Conservation (phyloP, 352 stramenopile species). For the Bremia lactucae region DNA sequence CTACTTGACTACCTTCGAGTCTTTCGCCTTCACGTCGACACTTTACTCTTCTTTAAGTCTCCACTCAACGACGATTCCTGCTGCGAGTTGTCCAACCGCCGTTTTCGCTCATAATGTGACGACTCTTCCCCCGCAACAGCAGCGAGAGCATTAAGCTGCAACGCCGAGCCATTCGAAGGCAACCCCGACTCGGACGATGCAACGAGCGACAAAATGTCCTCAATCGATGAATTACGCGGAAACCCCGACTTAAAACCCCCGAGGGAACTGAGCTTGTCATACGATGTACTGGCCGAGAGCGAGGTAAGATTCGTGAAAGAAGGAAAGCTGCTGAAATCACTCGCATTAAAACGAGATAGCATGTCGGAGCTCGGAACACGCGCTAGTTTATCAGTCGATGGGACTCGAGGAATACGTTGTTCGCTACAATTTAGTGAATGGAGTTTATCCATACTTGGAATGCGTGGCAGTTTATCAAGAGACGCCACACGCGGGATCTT, state of each 20-base stretch:
- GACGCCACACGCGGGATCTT: slow-evolving; percentile 59
- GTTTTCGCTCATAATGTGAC: slow-evolving; percentile 51
- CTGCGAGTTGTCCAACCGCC: slow-evolving; percentile 28
- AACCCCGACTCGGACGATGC: slow-evolving; percentile 62
- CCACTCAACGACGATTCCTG: slow-evolving; percentile 18
- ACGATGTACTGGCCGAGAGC: slow-evolving; percentile 57
- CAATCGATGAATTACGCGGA: slow-evolving; percentile 78
- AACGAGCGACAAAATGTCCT: slow-evolving; percentile 80
- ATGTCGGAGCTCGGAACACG: slow-evolving; percentile 62
- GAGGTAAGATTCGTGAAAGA: slow-evolving; percentile 65
- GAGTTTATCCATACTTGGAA: slow-evolving; percentile 63
- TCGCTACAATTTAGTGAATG: slow-evolving; percentile 29
- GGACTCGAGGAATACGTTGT: slow-evolving; percentile 42
- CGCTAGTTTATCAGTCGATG: slow-evolving; percentile 61
- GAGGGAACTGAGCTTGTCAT: slow-evolving; percentile 61
- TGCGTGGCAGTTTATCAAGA: slow-evolving; percentile 57
- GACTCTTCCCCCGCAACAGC: slow-evolving; percentile 58
- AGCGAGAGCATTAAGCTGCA: slow-evolving; percentile 58
- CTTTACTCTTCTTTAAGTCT: slow-evolving; percentile 48
- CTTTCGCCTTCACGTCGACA: slow-evolving; percentile 30
- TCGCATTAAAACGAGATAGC: slow-evolving; percentile 55
- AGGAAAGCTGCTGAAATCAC: slow-evolving; percentile 63
- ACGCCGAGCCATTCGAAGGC: slow-evolving; percentile 37
- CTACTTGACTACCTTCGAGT: slow-evolving; percentile 1
- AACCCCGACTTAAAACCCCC: slow-evolving; percentile 41